phyloP scores from a whole-genome alignment of 2,329 filamentous ascomycete species.

The Hypocrella siamensis region DNA sequence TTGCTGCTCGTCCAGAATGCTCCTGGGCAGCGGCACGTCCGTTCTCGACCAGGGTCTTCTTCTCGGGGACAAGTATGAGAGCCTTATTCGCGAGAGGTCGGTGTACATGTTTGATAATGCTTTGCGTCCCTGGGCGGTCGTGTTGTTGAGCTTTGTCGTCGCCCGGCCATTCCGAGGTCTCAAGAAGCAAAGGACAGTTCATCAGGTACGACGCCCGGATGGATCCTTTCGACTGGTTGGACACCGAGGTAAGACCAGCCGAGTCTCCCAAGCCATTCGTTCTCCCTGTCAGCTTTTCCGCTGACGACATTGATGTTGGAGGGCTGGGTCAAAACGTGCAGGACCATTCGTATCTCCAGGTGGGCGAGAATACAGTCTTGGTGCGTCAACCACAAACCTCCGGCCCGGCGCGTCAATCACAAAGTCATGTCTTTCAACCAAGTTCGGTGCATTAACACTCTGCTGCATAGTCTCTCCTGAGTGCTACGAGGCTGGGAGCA shows the following conservation, averaged over 20 bases:
- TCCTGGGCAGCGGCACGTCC: conserved; percentile 13
- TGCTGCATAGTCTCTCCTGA: conserved; percentile 17
- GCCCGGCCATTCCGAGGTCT: conserved; percentile 9
- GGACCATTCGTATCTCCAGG: conserved; percentile 12
- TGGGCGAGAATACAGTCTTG: conserved; percentile 20
- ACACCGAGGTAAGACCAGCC: conserved; percentile 18
- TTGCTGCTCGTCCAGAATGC: conserved; percentile 1
- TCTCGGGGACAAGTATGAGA: conserved; percentile 14
- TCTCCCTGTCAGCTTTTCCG: background rate
- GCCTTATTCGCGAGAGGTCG: conserved; percentile 15
- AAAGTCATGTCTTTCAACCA: background rate
- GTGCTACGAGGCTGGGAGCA: conserved; percentile 16
- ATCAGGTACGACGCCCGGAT: background rate
- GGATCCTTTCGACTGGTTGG: conserved; percentile 11
- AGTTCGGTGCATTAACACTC: background rate
- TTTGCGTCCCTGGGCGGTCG: conserved; percentile 13
- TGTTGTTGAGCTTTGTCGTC: conserved; percentile 18
- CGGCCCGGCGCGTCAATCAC: too few relatives aligned
- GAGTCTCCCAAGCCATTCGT: too few relatives aligned
- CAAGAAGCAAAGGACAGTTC: background rate
- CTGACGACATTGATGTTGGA: background rate
- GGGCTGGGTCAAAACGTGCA: conserved; percentile 3
- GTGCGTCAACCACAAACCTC: too few relatives aligned
- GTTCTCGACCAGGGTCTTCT: conserved; percentile 9
- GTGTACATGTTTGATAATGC: conserved; percentile 16